phyloP scores from a whole-genome alignment of 805 yeast genomes.

The Zygoascus bituminiphila region DNA sequence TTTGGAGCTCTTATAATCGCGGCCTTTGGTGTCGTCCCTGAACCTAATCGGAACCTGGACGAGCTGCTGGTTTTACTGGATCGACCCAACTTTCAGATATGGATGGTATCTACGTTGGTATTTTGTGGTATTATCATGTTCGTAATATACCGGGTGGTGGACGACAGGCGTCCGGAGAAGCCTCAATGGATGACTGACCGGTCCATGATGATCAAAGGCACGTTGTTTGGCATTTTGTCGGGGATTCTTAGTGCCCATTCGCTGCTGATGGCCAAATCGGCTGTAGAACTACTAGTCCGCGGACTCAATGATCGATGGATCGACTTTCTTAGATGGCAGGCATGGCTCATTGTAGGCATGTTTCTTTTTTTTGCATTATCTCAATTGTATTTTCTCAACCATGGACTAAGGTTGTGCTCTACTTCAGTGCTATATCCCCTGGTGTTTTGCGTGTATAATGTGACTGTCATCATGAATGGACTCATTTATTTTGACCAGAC shows the following conservation, averaged over 20 bases:
- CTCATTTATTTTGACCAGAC: conserved; percentile 51
- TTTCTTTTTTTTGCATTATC: conserved; percentile 58
- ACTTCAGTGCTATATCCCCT: conserved; percentile 78
- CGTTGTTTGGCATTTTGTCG: conserved; percentile 55
- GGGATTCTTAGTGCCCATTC: conserved; percentile 84
- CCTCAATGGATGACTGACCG: not conserved
- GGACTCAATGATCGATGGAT: conserved; percentile 32
- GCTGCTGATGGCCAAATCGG: conserved; percentile 73
- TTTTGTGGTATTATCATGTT: conserved; percentile 25
- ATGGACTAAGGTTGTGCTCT: conserved; percentile 60
- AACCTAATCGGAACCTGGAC: conserved; percentile 44
- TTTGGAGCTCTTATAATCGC: conserved; percentile 75
- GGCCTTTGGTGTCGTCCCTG: conserved; percentile 53
- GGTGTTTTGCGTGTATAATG: conserved; percentile 75
- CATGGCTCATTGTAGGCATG: conserved; percentile 44
- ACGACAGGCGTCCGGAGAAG: not conserved
- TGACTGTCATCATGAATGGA: conserved; percentile 59
- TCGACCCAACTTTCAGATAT: conserved; percentile 43
- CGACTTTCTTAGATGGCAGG: conserved; percentile 34
- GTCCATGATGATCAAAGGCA: conserved; percentile 39
- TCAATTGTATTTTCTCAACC: conserved; percentile 66
- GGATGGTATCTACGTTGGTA: conserved; percentile 41
- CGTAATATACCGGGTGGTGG: conserved; percentile 5
- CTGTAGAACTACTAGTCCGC: conserved; percentile 57
- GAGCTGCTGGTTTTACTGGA: conserved; percentile 38